Base-by-base conservation (phyloP, 2,329 filamentous ascomycete species). In the Pestalotiopsis sp. region DNA sequence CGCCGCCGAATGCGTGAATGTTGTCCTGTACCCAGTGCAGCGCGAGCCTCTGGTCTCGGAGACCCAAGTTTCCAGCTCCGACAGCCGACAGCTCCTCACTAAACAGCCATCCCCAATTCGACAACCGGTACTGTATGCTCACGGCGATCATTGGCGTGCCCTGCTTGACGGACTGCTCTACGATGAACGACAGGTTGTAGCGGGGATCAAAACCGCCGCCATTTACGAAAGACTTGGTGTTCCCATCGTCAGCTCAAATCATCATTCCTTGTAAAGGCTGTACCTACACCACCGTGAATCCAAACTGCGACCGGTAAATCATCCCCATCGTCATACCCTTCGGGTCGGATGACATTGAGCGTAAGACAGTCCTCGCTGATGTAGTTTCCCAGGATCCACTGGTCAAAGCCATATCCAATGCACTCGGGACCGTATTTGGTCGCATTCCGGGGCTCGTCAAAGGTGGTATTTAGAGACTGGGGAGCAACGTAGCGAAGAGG, bases 331-430 rank as follows among this genome's bases (percentile, higher is more conserved):
- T 81, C 77, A 5, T 82, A 80, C 4, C 83, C 68, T 2, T 73
- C 77, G 0, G 88, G 88, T 2, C 89, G 83, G 27, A 91, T 80
- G 7, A 92, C 82, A 71, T 91, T 91, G 70, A 91, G 78, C 59
- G 87, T 89, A 2, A 91, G 81, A 70, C 90, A 91, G 72, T 90
- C 86, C 72, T 91, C 89, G 9, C 81, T 31, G 57, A 71, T 67
- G 49, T 11, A 7, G 12, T 65, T 66, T 11, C 68, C 52, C 27
- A 68, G 36, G 41, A 67, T 11, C 56, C 36, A 14, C 57, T 67
- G 41, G 62, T 66, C 63, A 4, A 78, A 78, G 0, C 85, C 85
- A 65, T 87, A 87, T 17, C 84, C 84, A 45, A 85, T 79, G 71
- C 86, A 88, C 66, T 83, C 80, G 7, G 80, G 77, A 0, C 82